Evolutionary conservation across 228 moss, liverwort and hornwort genomes (phyloP).

Genomic region (Sphagnum fallax): DNA sequence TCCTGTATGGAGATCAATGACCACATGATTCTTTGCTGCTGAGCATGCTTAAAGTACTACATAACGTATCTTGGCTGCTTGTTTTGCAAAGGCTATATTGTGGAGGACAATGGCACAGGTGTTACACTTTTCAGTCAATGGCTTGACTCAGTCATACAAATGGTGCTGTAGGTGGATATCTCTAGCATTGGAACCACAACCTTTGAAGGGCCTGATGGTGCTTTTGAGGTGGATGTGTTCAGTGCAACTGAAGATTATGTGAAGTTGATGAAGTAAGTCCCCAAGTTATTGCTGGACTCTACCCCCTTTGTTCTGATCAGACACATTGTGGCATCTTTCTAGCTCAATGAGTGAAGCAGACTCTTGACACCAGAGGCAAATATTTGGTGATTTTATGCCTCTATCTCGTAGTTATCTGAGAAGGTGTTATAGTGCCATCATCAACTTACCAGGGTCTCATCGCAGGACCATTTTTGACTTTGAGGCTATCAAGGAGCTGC

Average conservation of each 20-base stretch:
- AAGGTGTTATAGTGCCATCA: not conserved
- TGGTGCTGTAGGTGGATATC: conserved; percentile 51
- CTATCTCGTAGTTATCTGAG: not conserved
- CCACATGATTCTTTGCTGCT: too few species aligned
- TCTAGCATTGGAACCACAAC: conserved; percentile 47
- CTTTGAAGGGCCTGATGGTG: conserved; percentile 57
- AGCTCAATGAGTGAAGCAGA: not conserved
- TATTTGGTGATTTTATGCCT: not conserved
- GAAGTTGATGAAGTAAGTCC: conserved; percentile 64
- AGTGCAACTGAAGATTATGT: conserved; percentile 81
- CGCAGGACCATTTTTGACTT: conserved; percentile 74
- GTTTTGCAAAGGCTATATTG: not conserved
- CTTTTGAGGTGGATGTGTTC: conserved; percentile 68
- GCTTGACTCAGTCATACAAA: too few species aligned
- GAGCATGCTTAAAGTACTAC: too few species aligned
- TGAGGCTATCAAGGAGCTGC: conserved; percentile 50
- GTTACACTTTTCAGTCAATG: not conserved
- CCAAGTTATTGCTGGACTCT: not conserved
- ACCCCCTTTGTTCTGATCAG: not conserved
- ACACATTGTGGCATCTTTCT: too few species aligned
- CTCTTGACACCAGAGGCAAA: not conserved
- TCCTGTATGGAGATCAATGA: too few species aligned
- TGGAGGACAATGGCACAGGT: not conserved
- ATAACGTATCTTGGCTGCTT: not conserved
- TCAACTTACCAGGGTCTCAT: not conserved